Conservation (phyloP, 176 grass and related monocot species). For the Raddia distichophylla region DNA sequence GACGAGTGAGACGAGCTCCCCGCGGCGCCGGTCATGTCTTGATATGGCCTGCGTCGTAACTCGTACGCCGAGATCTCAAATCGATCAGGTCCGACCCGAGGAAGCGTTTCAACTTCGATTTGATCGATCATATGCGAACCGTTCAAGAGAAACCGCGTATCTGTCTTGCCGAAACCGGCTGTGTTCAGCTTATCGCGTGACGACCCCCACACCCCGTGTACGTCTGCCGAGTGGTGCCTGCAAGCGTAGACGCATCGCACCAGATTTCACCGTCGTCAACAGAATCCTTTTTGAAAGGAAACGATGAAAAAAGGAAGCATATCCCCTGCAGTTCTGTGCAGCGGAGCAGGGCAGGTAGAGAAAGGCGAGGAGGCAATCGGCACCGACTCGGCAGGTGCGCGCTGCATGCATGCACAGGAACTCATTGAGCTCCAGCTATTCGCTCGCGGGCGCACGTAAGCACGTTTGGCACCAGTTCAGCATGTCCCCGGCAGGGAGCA, state of each 20-base stretch:
- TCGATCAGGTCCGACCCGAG: no score
- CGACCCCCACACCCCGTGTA: background rate
- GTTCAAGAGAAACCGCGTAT: background rate
- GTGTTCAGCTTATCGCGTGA: background rate
- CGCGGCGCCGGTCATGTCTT: background rate
- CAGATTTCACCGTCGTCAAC: background rate
- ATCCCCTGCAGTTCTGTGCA: no score
- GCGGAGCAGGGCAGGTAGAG: background rate
- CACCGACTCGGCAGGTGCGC: conserved; percentile 35
- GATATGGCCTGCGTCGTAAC: background rate
- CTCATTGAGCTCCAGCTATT: conserved; percentile 23
- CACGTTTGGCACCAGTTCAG: conserved; percentile 36
- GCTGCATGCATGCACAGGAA: conserved; percentile 15
- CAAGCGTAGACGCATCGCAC: background rate
- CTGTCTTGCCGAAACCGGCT: background rate
- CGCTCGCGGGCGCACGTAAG: background rate
- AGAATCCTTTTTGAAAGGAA: no score
- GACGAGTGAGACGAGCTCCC: background rate
- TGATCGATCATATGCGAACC: no score
- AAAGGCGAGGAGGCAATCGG: conserved; percentile 19
- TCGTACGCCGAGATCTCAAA: background rate
- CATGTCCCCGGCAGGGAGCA: conserved; percentile 50
- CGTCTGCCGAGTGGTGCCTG: background rate
- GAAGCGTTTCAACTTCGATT: no score
- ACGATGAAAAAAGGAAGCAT: no score